A percentile compares a stretch with the other conserved stretches of the same genome.
Evolutionary conservation across 495 filamentous ascomycete genomes (phyloP).

Genomic region (Aspergillus homomorphus): DNA sequence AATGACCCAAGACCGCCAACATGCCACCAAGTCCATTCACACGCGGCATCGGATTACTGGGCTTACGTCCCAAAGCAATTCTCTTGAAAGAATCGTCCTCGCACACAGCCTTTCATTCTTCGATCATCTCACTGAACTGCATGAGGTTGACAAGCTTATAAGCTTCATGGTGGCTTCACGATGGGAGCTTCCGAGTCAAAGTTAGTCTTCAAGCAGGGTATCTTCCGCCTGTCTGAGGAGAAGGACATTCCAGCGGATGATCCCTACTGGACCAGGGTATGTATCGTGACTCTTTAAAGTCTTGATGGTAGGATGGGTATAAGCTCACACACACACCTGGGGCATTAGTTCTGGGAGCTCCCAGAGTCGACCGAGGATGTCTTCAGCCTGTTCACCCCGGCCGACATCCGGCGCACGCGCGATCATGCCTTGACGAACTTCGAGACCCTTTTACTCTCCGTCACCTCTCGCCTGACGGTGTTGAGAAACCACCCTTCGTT

Average conservation of each 20-base stretch:
- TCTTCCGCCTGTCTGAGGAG: constrained; percentile 93
- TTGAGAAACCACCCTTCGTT: constrained; percentile 88
- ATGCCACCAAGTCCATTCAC: constrained; percentile 16
- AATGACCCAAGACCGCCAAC: constrained; percentile 22
- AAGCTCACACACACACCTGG: constrained; percentile 15
- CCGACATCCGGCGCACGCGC: constrained; percentile 87
- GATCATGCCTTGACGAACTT: constrained; percentile 85
- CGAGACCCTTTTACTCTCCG: constrained; percentile 81
- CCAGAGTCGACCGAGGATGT: constrained; percentile 95
- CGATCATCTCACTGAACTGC: constrained; percentile 16
- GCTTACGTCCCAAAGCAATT: constrained; percentile 6
- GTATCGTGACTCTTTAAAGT: constrained; percentile 10
- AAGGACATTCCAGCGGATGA: constrained; percentile 84
- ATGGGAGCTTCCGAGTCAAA: constrained; percentile 99
- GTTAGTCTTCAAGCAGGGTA: constrained; percentile 97
- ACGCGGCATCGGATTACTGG: constrained; percentile 11
- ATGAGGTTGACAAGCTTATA: constrained; percentile 29
- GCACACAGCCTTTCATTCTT: not conserved
- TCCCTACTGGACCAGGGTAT: constrained; percentile 87
- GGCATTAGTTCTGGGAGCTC: constrained; percentile 89
- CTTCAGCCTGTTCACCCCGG: constrained; percentile 91
- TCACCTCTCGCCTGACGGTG: constrained; percentile 74
- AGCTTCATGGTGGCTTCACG: constrained; percentile 23
- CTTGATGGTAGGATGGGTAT: constrained; percentile 1
- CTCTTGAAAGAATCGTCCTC: not conserved